phyloP scores from a whole-genome alignment of 345 rosid genomes.

The Pelargonium nanum region DNA sequence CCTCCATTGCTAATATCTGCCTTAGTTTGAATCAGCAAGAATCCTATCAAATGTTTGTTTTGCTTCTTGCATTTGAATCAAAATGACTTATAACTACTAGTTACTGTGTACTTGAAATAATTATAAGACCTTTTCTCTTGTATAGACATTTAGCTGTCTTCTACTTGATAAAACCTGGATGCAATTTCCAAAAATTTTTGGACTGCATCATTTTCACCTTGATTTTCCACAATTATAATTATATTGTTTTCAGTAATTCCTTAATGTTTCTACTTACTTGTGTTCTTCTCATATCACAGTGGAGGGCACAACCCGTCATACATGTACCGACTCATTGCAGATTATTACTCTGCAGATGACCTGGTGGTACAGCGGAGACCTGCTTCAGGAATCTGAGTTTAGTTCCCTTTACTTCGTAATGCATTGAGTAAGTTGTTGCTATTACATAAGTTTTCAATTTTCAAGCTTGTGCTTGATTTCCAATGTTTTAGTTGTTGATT shows the following conservation, averaged over 20 bases:
- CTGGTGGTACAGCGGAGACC: constrained; percentile 57
- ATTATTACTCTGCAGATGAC: constrained; percentile 95
- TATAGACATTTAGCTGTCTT: neutral
- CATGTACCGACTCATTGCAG: constrained; percentile 92
- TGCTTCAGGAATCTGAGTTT: constrained; percentile 22
- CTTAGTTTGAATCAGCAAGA: neutral
- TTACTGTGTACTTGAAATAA: no score
- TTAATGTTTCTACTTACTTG: neutral
- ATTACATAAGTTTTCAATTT: neutral
- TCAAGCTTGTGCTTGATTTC: neutral
- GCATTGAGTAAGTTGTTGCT: constrained; percentile 11
- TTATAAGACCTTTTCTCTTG: neutral
- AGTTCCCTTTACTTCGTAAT: neutral
- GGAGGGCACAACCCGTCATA: constrained; percentile 98
- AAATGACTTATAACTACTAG: no score
- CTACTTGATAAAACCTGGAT: neutral
- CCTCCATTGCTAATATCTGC: neutral
- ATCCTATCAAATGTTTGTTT: no score
- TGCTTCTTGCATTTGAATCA: no score
- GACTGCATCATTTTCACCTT: neutral
- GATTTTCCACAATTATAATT: no score
- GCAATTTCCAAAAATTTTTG: neutral
- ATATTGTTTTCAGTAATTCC: no score
- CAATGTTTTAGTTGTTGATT: neutral
- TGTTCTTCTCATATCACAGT: constrained; percentile 28